Conservation (phyloP, 1,139 yeast species). For the Magnusiomyces tetraspermus region DNA sequence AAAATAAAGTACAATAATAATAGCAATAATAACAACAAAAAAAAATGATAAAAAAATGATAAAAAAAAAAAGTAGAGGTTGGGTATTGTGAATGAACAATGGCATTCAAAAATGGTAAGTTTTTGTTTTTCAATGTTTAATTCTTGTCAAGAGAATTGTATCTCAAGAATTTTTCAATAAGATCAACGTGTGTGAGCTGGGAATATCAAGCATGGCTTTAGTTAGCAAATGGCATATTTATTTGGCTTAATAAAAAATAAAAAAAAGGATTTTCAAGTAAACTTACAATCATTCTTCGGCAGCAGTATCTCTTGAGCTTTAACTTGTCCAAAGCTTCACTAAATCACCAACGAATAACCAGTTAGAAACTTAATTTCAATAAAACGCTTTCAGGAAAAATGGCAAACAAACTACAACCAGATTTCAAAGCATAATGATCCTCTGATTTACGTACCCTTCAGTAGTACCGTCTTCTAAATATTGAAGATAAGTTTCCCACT, state of each 20-base stretch:
- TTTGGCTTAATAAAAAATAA: conserved; percentile 3
- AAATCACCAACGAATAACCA: too few species aligned
- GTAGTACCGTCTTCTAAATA: conserved; percentile 84
- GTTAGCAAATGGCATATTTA: not conserved
- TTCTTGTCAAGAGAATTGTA: conserved; percentile 95
- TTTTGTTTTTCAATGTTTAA: too few species aligned
- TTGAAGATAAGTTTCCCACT: conserved; percentile 92
- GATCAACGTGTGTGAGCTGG: conserved; percentile 82
- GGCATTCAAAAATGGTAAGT: too few species aligned
- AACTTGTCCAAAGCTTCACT: conserved; percentile 86
- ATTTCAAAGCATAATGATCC: not conserved
- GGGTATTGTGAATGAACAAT: too few species aligned
- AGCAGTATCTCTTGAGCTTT: conserved; percentile 91
- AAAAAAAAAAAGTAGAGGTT: too few species aligned
- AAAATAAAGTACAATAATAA: too few species aligned
- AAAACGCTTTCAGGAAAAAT: too few species aligned
- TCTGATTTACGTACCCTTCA: conserved; percentile 43
- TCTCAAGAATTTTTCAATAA: conserved; percentile 93
- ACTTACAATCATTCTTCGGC: conserved; percentile 85
- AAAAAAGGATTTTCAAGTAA: not conserved
- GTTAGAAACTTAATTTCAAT: too few species aligned
- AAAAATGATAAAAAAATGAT: too few species aligned
- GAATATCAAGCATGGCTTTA: conserved; percentile 1
- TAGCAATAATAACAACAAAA: too few species aligned
- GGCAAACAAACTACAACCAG: not conserved